A percentile compares a stretch with the other conserved stretches of the same genome.
Evolutionary conservation across 2,329 filamentous ascomycete species (phyloP).

Genomic region (Fulvia fulva): DNA sequence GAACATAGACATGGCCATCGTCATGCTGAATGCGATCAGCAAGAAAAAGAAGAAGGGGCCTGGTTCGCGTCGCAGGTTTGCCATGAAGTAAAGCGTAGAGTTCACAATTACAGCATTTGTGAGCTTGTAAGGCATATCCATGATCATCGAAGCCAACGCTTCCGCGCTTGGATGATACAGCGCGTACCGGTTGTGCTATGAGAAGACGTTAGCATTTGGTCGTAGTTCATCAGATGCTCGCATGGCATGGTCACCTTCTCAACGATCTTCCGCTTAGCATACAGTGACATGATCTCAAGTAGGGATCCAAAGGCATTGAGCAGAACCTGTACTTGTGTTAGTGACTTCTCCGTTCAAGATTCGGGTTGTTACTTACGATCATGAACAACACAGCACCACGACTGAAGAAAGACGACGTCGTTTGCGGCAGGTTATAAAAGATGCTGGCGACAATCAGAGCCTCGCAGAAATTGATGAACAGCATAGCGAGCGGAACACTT

Average conservation of each 20-base stretch:
- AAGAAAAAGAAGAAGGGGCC: conserved; percentile 86
- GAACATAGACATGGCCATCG: conserved; percentile 80
- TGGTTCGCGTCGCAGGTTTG: conserved; percentile 68
- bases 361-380: too few species aligned
- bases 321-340: too few species aligned
- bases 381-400: too few species aligned
- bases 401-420: too few species aligned
- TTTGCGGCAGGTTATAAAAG: too few species aligned
- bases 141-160: conserved; percentile 81
- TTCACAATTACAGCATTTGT: conserved; percentile 74
- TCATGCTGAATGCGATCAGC: conserved; percentile 68
- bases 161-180: conserved; percentile 87
- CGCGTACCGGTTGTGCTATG: conserved; percentile 76
- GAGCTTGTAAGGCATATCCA: conserved; percentile 80
- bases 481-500: too few species aligned
- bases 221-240: too few species aligned
- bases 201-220: too few species aligned
- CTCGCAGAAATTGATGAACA: too few species aligned
- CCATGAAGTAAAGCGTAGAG: conserved; percentile 79
- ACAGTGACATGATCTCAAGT: conserved; percentile 80
- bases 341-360: too few species aligned
- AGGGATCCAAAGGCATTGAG: conserved; percentile 81
- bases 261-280: conserved; percentile 84
- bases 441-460: too few species aligned
- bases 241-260: too few species aligned